Evolutionary conservation across 345 rosid genomes (phyloP), one percentile per base, ranked within the genome.

Genomic region (Zanthoxylum bungeanum): DNA sequence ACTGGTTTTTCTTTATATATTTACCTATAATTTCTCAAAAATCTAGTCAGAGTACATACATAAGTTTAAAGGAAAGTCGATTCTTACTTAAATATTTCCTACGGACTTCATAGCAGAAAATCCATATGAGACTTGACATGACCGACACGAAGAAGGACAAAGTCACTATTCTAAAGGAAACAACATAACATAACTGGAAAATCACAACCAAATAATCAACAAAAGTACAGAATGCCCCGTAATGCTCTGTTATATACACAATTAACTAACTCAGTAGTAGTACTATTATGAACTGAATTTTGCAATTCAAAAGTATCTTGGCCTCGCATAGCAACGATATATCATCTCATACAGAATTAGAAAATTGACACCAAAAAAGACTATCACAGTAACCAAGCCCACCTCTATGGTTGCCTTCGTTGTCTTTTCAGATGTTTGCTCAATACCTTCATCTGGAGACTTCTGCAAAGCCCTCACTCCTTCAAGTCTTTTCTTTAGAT

Each of bases 401-500:
- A 85, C 96, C 97, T 89, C 92, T 74, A 92, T 85, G 30, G 87
- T 82, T 27, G 60, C 78, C 72, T 77, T 55, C 68, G 89, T 76
- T 19, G 85, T 68, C 68, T 76, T 79, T 79, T 74, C 86, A 39
- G 77, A 78, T 70, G 76, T 83, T 75, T 79, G 79, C 31, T 83
- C 85, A 74, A 69, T 74, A 70, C 51, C 86, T 73, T 86, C 89
- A 78, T 68, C 77, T 40, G 77, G 67, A 30, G 75, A 57, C 64
- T 72, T 84, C 50, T 28, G 75, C 19, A 80, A 77, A 74, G 73
- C 78, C 49, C 72, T 84, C 71, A 83, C 60, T 74, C 74, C 78
- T 58, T 85, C 90, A 46, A 94, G 91, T 72, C 87, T 89, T 76
- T 78, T 84, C 85, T 86, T 89, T 72, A 94, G 78, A 63, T 70